A percentile compares a stretch with the other conserved stretches of the same genome.
phyloP scores from a whole-genome alignment of 169 alveolate genomes.

The Plasmodium ovale region DNA sequence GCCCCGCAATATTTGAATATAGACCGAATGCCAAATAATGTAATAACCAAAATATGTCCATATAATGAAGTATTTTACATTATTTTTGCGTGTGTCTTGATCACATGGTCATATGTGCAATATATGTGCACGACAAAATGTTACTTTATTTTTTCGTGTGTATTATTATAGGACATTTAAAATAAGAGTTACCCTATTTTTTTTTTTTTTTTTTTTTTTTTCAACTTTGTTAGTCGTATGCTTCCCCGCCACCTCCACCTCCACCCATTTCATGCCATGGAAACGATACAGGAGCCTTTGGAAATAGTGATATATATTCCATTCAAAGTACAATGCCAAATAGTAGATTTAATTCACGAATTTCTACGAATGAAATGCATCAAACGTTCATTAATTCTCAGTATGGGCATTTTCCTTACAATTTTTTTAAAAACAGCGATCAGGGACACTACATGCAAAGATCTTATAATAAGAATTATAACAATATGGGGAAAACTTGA shows the following conservation, averaged over 20 bases:
- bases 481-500: conserved; percentile 69
- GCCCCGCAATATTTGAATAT: conserved; percentile 69
- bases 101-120: too few species aligned
- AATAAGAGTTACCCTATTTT: too few species aligned
- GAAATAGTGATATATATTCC: conserved; percentile 37
- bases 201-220: background rate
- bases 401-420: conserved; percentile 64
- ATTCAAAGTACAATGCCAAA: conserved; percentile 46
- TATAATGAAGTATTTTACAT: background rate
- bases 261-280: conserved; percentile 72
- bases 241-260: conserved; percentile 76
- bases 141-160: background rate
- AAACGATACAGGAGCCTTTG: conserved; percentile 54
- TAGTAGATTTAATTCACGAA: conserved; percentile 53
- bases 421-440: conserved; percentile 62
- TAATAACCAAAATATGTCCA: conserved; percentile 21
- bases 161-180: too few species aligned
- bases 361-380: conserved; percentile 47
- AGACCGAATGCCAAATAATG: conserved; percentile 57
- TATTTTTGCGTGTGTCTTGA: background rate
- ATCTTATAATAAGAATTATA: conserved; percentile 48
- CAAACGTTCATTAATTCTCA: conserved; percentile 52
- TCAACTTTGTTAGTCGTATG: conserved; percentile 30
- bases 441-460: conserved; percentile 66
- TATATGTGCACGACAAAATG: background rate